Evolutionary conservation across 2,329 filamentous ascomycete genomes (phyloP), one percentile per base, ranked within the genome.

Genomic region (Daldinia sp.): DNA sequence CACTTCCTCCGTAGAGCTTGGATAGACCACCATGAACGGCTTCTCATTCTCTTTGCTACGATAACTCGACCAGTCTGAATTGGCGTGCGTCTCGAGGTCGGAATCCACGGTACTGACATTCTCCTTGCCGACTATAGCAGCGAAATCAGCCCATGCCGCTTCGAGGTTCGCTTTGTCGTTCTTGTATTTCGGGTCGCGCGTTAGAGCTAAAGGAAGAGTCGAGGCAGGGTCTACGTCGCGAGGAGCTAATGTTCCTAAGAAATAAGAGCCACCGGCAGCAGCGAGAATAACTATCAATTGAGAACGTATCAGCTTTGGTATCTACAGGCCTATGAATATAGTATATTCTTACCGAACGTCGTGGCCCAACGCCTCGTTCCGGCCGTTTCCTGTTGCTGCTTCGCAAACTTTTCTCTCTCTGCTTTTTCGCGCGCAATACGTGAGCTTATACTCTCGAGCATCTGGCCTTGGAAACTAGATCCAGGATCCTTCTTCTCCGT

Each of bases 1-100:
- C 6, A 94, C 92, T 63, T 95, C 89, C 68, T 92, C 88, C 0
- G 92, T 95, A 26, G 84, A 88, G n/a, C 81, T 84, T 0, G 92
- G 93, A 73, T 89, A 93, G 13, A 94, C 84, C 10, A 95, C 85
- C 78, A 93, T 86, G 76, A 91, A 91, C 12, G 88, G 85, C 50
- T 83, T 81, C 65, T 89, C 82, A 2, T 82, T 77, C 13, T 82
- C 79, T 33, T 81, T 79, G 54, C 82, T 79, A 53, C 81, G 82
- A 78, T 91, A 87, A 33, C 87, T 86, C 50, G 88, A 90, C 89
- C 89, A 92, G 50, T 86, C 84, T 26, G 88, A 90, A 33, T 84
- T 85, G 39, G 88, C 80, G 77, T 92, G 90, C 56, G 82, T 79
- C 28, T 84, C 79, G 37, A 90, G 79, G 72, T 90, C 88, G 20